Evolutionary conservation across 208 protist genomes (phyloP).

Genomic region (Entamoeba histolytica): DNA sequence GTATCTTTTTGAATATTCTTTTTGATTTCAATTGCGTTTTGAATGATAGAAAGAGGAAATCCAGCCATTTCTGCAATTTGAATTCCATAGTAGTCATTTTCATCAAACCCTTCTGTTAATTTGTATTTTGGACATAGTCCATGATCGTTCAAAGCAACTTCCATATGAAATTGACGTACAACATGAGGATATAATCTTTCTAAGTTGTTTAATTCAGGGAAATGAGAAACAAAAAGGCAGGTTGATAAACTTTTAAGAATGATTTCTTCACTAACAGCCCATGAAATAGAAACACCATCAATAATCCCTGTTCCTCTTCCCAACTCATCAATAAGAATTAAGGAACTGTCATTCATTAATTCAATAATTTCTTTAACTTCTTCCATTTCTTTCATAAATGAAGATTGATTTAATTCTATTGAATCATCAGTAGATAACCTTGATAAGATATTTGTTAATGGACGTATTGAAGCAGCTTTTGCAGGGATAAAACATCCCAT

Average conservation of each 20-base stretch:
- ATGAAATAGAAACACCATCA: slow-evolving; percentile 8
- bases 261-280: slow-evolving; percentile 2
- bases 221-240: slow-evolving; percentile 3
- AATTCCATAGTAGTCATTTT: neutral
- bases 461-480: neutral
- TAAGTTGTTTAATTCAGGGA: neutral
- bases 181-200: neutral
- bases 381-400: slow-evolving; percentile 2
- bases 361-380: neutral
- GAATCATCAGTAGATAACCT: neutral
- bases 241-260: neutral
- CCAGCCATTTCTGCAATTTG: neutral
- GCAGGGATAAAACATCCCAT: slow-evolving; percentile 8
- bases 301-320: neutral
- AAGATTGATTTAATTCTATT: neutral
- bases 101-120: neutral
- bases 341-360: no score
- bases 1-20: neutral
- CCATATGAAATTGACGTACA: slow-evolving; percentile 1
- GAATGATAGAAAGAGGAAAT: neutral
- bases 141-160: no score
- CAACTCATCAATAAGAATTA: slow-evolving; percentile 12
- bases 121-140: neutral
- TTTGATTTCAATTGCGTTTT: neutral
- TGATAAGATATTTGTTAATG: neutral